Conservation (phyloP, 2,329 filamentous ascomycete genomes). For the Aspergillus bombycis region DNA sequence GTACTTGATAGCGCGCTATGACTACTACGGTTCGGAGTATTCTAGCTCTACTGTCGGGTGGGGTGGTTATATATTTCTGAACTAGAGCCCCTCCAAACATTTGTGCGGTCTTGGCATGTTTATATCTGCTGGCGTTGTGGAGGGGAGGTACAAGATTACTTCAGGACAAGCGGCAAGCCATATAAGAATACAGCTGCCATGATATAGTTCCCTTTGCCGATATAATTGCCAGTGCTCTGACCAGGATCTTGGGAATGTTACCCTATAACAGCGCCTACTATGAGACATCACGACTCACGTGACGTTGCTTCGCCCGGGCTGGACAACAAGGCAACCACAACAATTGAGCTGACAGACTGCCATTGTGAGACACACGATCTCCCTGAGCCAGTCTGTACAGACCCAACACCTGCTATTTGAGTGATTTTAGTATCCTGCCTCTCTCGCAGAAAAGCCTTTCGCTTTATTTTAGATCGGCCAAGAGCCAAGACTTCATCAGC, state of each 20-base stretch:
- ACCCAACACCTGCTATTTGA: background rate
- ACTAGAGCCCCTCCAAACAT: no score
- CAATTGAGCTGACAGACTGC: background rate
- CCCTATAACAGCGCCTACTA: background rate
- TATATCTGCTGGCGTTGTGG: background rate
- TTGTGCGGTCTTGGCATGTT: no score
- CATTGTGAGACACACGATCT: background rate
- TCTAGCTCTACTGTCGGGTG: no score
- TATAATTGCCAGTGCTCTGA: background rate
- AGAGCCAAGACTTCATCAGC: background rate
- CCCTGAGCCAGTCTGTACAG: background rate
- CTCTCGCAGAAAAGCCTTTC: background rate
- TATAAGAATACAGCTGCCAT: background rate
- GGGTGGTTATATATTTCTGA: no score
- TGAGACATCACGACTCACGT: background rate
- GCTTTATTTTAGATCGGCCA: background rate
- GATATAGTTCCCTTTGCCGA: background rate
- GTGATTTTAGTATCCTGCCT: background rate
- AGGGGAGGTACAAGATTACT: accelerated
- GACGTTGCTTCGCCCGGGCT: background rate
- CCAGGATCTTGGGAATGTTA: background rate
- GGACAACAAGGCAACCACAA: background rate
- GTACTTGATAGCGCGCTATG: no score
- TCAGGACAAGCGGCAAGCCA: background rate
- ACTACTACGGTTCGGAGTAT: no score